These are phyloP conservation scores for Bolboschoenoplectus hybrid DNA, from an alignment of 202 grass and related monocot species.

Conservation along the genomic window DNA sequence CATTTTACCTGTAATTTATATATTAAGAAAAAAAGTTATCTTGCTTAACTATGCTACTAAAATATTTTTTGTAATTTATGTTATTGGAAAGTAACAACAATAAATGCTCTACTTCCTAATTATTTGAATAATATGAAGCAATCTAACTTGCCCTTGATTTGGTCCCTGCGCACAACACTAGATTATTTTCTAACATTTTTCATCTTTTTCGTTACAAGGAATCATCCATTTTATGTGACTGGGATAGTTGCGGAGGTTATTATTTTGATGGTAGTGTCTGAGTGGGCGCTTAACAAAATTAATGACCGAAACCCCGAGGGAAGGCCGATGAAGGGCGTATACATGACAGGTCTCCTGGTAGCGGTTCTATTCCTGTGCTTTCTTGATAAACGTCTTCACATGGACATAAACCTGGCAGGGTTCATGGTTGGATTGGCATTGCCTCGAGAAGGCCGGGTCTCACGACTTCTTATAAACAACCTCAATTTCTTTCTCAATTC, in stretches of 20 bases:
- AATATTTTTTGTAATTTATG: background rate
- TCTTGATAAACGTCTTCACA: constrained; percentile 42
- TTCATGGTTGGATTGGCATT: constrained; percentile 75
- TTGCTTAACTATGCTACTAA: background rate
- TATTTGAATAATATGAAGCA: constrained; percentile 1
- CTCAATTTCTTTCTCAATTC: constrained; percentile 64
- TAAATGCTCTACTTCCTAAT: background rate
- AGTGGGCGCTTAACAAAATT: constrained; percentile 57
- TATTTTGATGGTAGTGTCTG: constrained; percentile 43
- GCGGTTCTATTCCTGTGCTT: constrained; percentile 43
- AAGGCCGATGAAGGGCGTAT: constrained; percentile 56
- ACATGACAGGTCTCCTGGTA: constrained; percentile 49
- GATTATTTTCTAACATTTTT: constrained; percentile 24
- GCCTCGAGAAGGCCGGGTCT: constrained; percentile 63
- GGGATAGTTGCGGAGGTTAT: constrained; percentile 35
- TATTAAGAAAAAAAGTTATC: background rate
- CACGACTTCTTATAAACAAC: constrained; percentile 64
- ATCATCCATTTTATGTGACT: constrained; percentile 34
- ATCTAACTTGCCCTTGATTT: background rate
- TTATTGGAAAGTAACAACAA: too few relatives aligned
- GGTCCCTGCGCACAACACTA: background rate
- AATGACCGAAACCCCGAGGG: constrained; percentile 65
- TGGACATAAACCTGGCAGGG: constrained; percentile 62
- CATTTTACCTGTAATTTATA: background rate
- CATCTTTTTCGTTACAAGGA: constrained; percentile 15